A percentile compares a stretch with the other conserved stretches of the same genome.
Conservation (phyloP, 805 yeast species). For the Priceomyces melissophilus region DNA sequence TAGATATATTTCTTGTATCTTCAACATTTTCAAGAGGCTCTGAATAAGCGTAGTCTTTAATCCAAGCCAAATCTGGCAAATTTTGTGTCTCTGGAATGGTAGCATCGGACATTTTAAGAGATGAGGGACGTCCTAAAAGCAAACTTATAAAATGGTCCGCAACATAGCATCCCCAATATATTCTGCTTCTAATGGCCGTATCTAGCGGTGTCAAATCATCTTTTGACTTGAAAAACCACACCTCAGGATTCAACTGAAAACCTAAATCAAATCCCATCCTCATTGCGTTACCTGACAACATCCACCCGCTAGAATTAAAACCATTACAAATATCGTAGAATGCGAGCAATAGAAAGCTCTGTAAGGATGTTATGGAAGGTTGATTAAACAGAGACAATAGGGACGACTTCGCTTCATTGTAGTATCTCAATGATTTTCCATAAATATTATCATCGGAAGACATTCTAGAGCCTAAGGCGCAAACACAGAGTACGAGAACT, state of each 20-base stretch:
- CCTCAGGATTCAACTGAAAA: constrained; percentile 57
- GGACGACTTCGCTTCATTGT: constrained; percentile 43
- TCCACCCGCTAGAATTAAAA: constrained; percentile 57
- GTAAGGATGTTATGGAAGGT: constrained; percentile 54
- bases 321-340: constrained; percentile 63
- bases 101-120: constrained; percentile 53
- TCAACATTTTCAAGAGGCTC: constrained; percentile 17
- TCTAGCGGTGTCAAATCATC: constrained; percentile 47
- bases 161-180: constrained; percentile 65
- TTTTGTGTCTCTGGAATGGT: constrained; percentile 58
- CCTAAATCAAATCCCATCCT: constrained; percentile 66
- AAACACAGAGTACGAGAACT: constrained; percentile 51
- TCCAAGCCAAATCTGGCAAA: constrained; percentile 59
- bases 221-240: constrained; percentile 48
- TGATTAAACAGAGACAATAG: constrained; percentile 41
- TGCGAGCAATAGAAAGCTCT: constrained; percentile 55
- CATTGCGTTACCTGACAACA: constrained; percentile 58
- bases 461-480: constrained; percentile 57
- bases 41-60: constrained; percentile 52
- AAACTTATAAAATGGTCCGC: constrained; percentile 63
- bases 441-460: constrained; percentile 42
- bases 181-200: constrained; percentile 53
- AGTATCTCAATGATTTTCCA: constrained; percentile 40
- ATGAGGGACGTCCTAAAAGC: constrained; percentile 56
- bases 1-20: constrained; percentile 34